Evolutionary conservation across 2,329 filamentous ascomycete genomes (phyloP), one percentile per base, ranked within the genome.

Genomic region (Pseudovirgaria hyperparasitica): DNA sequence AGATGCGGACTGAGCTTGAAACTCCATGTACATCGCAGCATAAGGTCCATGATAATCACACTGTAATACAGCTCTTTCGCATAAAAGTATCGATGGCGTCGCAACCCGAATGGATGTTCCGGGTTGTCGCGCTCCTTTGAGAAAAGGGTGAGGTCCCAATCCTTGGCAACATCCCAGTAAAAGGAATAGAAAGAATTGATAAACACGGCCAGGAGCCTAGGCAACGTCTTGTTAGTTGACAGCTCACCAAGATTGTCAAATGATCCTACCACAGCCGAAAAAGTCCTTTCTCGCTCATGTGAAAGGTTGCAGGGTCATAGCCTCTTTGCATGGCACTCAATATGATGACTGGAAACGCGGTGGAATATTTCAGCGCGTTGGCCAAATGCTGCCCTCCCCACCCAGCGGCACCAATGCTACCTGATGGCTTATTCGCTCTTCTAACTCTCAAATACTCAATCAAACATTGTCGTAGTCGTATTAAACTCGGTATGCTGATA

Each of bases 151-250:
- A 98, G 65, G 48, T 96, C 90, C 90, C 90, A 98, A 62, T 98
- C 90, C 59, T 86, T 90, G 29, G 82, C 69, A 16, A 96, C 75
- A 45, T 98, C 90, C 90, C 90, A 98, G 64, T 90, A 98, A 61
- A 96, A 96, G n/a, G 80, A 85, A 58, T 93, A 98, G 23, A 80
- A 63, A 9, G 82, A 92, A 54, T 98, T 94, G 42, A 90, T 48
- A 18, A 84, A 60, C 16, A 82, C 79, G 22, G 78, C 78, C 19
- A 68, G 55, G 16, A 92, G 60, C 76, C 82, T 90, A 25, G 61
- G 58, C 7, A 11, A 8, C 10, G 16, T 31, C 19, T 25, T 8
- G 12, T 23, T 12, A 7, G 22, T 13, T n/a, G 12, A 8, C 10
- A 23, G 22, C 22, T n/a, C 14, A 22, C 13, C 18, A 22, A 22